phyloP scores from a whole-genome alignment of 345 rosid species.

The Iberis pinnata region DNA sequence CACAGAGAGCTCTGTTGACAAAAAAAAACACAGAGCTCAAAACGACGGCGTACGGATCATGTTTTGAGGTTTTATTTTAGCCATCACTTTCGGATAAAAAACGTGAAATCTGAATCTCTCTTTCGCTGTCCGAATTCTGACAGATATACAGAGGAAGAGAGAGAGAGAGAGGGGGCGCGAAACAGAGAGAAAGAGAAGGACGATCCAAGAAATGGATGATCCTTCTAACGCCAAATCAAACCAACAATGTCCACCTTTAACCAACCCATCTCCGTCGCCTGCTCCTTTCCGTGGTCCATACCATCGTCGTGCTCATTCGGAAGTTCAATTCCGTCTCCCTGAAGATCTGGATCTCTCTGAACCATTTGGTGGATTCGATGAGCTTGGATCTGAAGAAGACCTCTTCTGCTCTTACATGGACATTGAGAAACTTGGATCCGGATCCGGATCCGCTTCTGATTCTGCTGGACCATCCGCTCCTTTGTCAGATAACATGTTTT shows the following conservation, averaged over 20 bases:
- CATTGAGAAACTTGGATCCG: conserved; percentile 69
- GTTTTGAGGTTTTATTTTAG: background rate
- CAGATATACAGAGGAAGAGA: conserved; percentile 15
- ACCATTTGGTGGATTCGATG: conserved; percentile 46
- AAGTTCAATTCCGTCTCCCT: conserved; percentile 68
- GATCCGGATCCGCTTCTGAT: conserved; percentile 37
- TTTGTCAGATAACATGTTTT: conserved; percentile 28
- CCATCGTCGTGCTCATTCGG: conserved; percentile 82
- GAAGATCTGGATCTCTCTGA: conserved; percentile 67
- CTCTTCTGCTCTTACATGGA: conserved; percentile 73
- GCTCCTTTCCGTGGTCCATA: conserved; percentile 36
- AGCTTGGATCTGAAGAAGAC: conserved; percentile 75
- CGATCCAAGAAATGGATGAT: conserved; percentile 37
- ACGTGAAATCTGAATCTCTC: conserved; percentile 32
- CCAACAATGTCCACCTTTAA: conserved; percentile 18
- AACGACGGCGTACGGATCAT: conserved; percentile 2
- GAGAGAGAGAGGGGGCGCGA: conserved; percentile 16
- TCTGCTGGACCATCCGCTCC: conserved; percentile 37
- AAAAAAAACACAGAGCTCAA: background rate
- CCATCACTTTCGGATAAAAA: conserved; percentile 17
- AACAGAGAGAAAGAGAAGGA: conserved; percentile 12
- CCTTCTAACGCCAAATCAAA: conserved; percentile 26
- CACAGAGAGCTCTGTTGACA: no score
- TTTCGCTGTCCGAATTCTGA: conserved; percentile 28
- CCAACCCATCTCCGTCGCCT: conserved; percentile 21